Percentiles rank a stretch among this genome's conserved stretches.
phyloP scores from a whole-genome alignment of 345 rosid species.

The Camelina sativa region DNA sequence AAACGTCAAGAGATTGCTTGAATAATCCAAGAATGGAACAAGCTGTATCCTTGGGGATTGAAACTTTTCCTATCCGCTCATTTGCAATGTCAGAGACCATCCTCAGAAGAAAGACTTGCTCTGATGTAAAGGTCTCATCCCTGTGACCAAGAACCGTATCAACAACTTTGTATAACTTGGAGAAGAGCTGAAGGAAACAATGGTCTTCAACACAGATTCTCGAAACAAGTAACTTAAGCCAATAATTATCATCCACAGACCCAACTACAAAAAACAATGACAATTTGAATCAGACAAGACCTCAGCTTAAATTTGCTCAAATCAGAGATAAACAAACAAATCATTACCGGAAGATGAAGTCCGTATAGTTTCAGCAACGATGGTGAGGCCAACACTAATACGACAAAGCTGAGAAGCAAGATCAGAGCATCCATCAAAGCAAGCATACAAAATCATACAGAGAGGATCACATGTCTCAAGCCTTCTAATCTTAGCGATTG shows the following conservation, averaged over 20 bases:
- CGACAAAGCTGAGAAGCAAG: conserved; percentile 49
- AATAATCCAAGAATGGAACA: conserved; percentile 46
- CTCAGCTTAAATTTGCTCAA: too few species aligned
- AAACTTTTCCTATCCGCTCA: conserved; percentile 55
- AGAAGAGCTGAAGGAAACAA: conserved; percentile 57
- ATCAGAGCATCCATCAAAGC: conserved; percentile 59
- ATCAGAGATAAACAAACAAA: too few species aligned
- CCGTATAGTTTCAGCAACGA: conserved; percentile 53
- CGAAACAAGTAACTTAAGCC: conserved; percentile 77
- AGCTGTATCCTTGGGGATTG: conserved; percentile 47
- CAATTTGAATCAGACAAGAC: background rate
- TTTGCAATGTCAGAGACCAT: conserved; percentile 61
- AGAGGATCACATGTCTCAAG: conserved; percentile 71
- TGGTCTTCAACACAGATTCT: conserved; percentile 63
- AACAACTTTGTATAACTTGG: conserved; percentile 12
- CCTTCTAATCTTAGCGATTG: conserved; percentile 52
- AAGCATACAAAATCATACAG: conserved; percentile 68
- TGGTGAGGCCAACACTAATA: conserved; percentile 51
- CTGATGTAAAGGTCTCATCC: conserved; percentile 48
- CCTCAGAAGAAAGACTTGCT: conserved; percentile 67
- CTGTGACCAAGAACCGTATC: background rate
- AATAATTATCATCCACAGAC: conserved; percentile 57
- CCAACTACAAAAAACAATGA: conserved; percentile 54
- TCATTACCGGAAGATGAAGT: conserved; percentile 61
- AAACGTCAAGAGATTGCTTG: conserved; percentile 48